Conservation (phyloP, 495 filamentous ascomycete genomes). For the Penicillium angulare region DNA sequence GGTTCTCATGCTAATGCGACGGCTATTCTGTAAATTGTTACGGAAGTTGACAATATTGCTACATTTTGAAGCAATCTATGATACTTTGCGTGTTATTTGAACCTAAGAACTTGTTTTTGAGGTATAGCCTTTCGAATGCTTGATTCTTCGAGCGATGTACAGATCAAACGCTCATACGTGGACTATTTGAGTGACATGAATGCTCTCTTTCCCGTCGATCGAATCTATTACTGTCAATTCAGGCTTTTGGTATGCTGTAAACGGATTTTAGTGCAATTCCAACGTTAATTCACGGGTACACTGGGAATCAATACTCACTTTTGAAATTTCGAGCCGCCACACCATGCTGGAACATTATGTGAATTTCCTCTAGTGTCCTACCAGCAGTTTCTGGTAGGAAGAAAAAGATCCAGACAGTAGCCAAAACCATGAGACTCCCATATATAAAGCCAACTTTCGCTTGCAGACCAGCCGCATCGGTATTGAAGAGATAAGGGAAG, state of each 20-base stretch:
- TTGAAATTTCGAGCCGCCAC: background rate
- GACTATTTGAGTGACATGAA: background rate
- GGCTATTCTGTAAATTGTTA: conserved; percentile 45
- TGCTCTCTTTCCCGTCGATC: background rate
- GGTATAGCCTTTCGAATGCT: background rate
- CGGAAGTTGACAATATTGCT: background rate
- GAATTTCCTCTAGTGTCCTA: background rate
- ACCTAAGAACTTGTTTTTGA: too few species aligned
- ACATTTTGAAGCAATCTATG: too few species aligned
- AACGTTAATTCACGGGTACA: too few species aligned
- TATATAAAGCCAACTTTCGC: background rate
- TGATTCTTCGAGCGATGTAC: background rate
- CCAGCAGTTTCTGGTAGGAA: background rate
- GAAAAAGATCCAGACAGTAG: background rate
- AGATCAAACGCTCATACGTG: background rate
- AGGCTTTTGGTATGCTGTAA: background rate
- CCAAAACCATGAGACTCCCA: background rate
- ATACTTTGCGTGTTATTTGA: too few species aligned
- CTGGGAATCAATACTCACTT: background rate
- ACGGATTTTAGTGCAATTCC: background rate
- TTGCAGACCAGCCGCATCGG: background rate
- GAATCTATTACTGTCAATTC: background rate
- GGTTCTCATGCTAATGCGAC: conserved; percentile 31
- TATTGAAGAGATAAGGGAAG: background rate
- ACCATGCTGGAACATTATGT: background rate